Base-by-base conservation (phyloP, 805 yeast species). In the Ogataea allantospora region DNA sequence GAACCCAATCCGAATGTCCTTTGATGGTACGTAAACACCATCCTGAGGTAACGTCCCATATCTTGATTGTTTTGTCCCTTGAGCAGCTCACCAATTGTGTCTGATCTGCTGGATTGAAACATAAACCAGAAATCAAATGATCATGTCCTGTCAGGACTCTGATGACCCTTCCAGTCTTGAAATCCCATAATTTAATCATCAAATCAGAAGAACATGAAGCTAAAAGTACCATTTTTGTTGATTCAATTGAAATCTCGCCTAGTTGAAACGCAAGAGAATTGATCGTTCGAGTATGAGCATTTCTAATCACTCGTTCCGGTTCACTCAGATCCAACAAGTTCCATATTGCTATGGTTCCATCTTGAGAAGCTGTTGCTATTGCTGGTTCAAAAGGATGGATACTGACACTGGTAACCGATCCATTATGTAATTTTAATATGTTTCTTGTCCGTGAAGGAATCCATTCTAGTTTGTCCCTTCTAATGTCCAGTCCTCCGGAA, bases 1-100 rank as follows among this genome's bases (percentile, higher is more conserved):
- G 67, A 4, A 88, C 88, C 97, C 97, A 89, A 47, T 88, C 96
- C 7, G 85, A 73, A 60, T 89, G 97, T 1, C 89, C 91, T 11
- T 74, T 69, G 40, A 88, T 76, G 0, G 85, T 76, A 43, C 73
- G 71, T 12, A 77, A 48, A 43, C 88, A 76, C 69, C 76, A 78
- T 0, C 95, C 96, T 3, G 77, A 70, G 2, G 66, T 60, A 6
- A 82, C 53, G 58, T 84, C 84, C 89, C 89, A 83, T 2, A 77
- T 51, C 49, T 72, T 78, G 6, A 81, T 70, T 1, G 80, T 55
- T 6, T 66, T 67, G 52, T 83, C 91, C 40, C 89, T 65, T 1
- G 88, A 80, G 20, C 78, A 77, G 9, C 83, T 75, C 37, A 80
- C 74, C 12, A 82, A 54, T 11, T 67, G 67, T 18, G 64, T 62